A percentile compares a stretch with the other conserved stretches of the same genome.
Conservation (phyloP, 345 rosid species). For the Salix udensis region DNA sequence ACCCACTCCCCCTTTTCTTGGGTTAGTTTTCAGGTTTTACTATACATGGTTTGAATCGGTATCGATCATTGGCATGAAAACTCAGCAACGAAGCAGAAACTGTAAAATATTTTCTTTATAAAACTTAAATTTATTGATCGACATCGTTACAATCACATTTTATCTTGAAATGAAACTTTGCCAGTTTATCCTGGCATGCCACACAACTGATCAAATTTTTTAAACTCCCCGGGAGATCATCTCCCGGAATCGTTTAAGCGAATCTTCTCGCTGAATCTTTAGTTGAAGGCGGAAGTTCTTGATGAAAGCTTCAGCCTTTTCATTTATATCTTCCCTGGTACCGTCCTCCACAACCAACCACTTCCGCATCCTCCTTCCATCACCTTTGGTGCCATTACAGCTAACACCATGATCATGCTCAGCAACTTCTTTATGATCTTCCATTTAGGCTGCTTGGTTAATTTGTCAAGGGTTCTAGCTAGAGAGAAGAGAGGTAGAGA, state of each 20-base stretch:
- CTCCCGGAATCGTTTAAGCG: conserved; percentile 26
- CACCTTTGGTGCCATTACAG: neutral
- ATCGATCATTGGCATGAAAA: neutral
- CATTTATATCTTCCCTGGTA: conserved; percentile 24
- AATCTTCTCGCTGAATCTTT: conserved; percentile 33
- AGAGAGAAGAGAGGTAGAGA: neutral
- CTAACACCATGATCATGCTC: neutral
- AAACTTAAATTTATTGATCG: neutral
- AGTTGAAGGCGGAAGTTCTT: conserved; percentile 33
- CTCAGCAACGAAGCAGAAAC: neutral
- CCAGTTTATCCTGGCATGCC: neutral
- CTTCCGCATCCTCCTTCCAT: neutral
- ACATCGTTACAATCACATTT: neutral
- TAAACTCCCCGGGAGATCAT: conserved; percentile 22
- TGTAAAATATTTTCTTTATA: neutral
- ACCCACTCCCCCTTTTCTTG: too few species aligned
- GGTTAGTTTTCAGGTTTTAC: too few species aligned
- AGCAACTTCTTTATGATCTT: neutral
- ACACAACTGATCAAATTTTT: neutral
- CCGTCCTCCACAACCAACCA: conserved; percentile 1
- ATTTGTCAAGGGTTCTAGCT: neutral
- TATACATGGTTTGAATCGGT: neutral
- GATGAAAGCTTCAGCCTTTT: conserved; percentile 31
- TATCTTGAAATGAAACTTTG: neutral
- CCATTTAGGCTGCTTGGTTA: neutral